phyloP scores from a whole-genome alignment of 805 yeast genomes.

The Kluyveromyces starmeri region DNA sequence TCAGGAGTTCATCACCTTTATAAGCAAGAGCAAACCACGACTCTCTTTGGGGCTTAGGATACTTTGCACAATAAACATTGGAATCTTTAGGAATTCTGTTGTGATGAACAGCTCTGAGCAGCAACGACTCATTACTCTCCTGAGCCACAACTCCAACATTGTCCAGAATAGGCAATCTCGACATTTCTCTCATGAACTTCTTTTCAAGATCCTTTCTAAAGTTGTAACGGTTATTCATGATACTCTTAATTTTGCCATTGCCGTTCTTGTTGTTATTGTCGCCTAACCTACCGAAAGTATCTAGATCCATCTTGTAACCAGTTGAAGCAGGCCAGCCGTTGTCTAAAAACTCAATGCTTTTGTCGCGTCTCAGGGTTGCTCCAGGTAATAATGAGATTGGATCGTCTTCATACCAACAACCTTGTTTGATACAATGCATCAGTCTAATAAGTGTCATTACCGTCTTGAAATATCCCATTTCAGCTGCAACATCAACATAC shows the following conservation, averaged over 20 bases:
- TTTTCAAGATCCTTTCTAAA: slow-evolving; percentile 36
- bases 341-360: slow-evolving; percentile 14
- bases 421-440: slow-evolving; percentile 86
- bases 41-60: slow-evolving; percentile 87
- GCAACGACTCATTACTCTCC: slow-evolving; percentile 27
- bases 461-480: slow-evolving; percentile 59
- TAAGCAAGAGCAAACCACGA: slow-evolving; percentile 77
- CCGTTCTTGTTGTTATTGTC: slow-evolving; percentile 9
- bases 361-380: slow-evolving; percentile 27
- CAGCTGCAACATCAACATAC: slow-evolving; percentile 80
- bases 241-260: slow-evolving; percentile 5
- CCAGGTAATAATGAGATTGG: slow-evolving; percentile 42
- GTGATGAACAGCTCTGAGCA: slow-evolving; percentile 44
- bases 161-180: slow-evolving; percentile 47
- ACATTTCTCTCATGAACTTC: slow-evolving; percentile 44
- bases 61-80: slow-evolving; percentile 65
- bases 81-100: slow-evolving; percentile 46
- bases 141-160: slow-evolving; percentile 40
- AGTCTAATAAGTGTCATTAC: slow-evolving; percentile 54
- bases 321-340: slow-evolving; percentile 12
- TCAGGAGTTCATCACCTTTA: slow-evolving; percentile 43
- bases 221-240: slow-evolving; percentile 23
- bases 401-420: slow-evolving; percentile 76
- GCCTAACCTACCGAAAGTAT: slow-evolving; percentile 35
- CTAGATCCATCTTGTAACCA: slow-evolving; percentile 24